Percentiles rank a stretch among this genome's conserved stretches.
These are phyloP conservation scores for Lachancea nothofagi DNA, from an alignment of 805 yeast species.

Conservation along the genomic window DNA sequence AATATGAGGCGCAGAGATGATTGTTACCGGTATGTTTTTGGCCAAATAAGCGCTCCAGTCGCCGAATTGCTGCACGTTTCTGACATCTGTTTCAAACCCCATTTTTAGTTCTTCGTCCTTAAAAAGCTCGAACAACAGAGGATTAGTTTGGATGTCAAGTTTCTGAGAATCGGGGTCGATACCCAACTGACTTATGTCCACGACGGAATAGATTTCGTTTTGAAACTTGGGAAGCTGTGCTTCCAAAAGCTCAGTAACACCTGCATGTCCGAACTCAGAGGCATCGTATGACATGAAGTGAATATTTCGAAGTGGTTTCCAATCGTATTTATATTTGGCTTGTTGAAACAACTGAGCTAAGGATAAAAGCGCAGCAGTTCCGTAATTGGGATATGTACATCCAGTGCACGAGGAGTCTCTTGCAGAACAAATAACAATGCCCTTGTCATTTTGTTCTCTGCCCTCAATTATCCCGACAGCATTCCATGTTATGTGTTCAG, in stretches of 20 bases:
- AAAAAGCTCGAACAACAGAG: slow-evolving; percentile 50
- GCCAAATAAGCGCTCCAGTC: slow-evolving; percentile 65
- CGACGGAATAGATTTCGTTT: slow-evolving; percentile 59
- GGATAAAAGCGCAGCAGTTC: slow-evolving; percentile 68
- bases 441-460: slow-evolving; percentile 68
- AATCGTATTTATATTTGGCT: slow-evolving; percentile 56
- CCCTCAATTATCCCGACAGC: slow-evolving; percentile 75
- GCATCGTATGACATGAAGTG: slow-evolving; percentile 85
- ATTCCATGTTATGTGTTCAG: slow-evolving; percentile 69
- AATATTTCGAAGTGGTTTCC: slow-evolving; percentile 81
- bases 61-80: slow-evolving; percentile 40
- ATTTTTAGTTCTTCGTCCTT: slow-evolving; percentile 28
- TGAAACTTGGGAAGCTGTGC: slow-evolving; percentile 46
- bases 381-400: slow-evolving; percentile 65
- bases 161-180: slow-evolving; percentile 49
- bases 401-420: slow-evolving; percentile 76
- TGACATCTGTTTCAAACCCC: slow-evolving; percentile 24
- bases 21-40: slow-evolving; percentile 46
- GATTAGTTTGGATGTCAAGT: slow-evolving; percentile 57
- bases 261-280: slow-evolving; percentile 72
- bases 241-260: slow-evolving; percentile 75
- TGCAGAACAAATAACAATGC: slow-evolving; percentile 74
- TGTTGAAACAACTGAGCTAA: slow-evolving; percentile 62
- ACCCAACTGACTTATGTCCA: slow-evolving; percentile 53
- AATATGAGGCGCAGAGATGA: slow-evolving; percentile 21